Base-by-base conservation (phyloP, 345 rosid genomes). In the Rubroshorea leprosula region DNA sequence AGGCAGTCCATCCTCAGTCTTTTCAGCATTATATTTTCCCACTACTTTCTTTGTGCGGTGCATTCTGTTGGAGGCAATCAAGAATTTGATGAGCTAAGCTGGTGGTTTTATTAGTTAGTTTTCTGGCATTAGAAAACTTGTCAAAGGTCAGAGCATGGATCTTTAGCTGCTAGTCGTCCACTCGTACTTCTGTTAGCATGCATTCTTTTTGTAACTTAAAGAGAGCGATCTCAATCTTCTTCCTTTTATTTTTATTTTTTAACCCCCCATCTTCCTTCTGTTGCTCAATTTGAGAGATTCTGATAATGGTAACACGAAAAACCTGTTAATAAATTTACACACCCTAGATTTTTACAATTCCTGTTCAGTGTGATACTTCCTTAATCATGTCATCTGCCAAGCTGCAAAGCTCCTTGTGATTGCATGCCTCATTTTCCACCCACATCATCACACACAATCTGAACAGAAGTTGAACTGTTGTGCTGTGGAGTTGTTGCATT, bases 201-300 rank as follows among this genome's bases (percentile, higher is more conserved):
- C 66, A 74, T 77, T 77, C 79, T 68, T 76, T 75, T 47, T 70
- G 72, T 77, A 64, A 71, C 71, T 50, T 64, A 54, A 63, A 49
- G 50, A 23, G 58, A 54, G 17, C 57, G 38, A 50, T n/a, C n/a
- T n/a, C n/a, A n/a, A n/a, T 35, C 41, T 35, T 4, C 41, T 35
- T 35, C 12, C 41, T 35, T 35, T 23, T 23, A 41, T 24, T 10
- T 24, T 44, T 5, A 20, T 63, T 50, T 16, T 43, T 45, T 11
- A 35, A 29, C 25, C 17, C 14, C 4, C n/a, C n/a, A n/a, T 6
- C 18, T 52, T 53, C 50, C 35, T 25, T 52, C 48, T 61, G 46
- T 63, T 61, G 64, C 54, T 79, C 52, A 35, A 21, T 55, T 55
- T 22, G 60, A 48, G 54, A 48, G 59, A 57, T 62, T 61, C 45